Percentiles rank a stretch among this genome's conserved stretches.
phyloP scores from a whole-genome alignment of 2,329 filamentous ascomycete species.

The Colletotrichum sp. region DNA sequence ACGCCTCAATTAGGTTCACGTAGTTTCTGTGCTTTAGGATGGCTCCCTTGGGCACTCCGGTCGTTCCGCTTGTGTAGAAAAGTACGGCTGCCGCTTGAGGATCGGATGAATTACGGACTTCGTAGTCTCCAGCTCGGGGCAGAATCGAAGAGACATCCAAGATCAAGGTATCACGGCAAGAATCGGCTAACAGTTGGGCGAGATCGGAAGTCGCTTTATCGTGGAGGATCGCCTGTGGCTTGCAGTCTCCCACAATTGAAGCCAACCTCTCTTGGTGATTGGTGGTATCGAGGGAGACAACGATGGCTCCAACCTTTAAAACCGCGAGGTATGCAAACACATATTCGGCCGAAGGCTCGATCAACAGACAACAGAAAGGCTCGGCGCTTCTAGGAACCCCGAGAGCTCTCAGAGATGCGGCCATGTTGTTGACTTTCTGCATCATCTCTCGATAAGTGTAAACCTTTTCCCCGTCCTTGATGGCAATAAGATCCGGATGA shows the following conservation, averaged over 20 bases:
- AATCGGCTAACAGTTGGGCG: not conserved
- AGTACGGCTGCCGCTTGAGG: constrained; percentile 27
- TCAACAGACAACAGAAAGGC: not conserved
- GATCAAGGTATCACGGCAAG: accelerated
- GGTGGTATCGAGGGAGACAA: constrained; percentile 37
- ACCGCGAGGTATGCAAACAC: constrained; percentile 45
- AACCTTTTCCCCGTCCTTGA: not conserved
- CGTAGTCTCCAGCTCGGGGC: too few species aligned
- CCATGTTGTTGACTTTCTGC: not conserved
- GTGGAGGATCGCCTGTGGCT: not conserved
- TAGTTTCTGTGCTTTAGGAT: constrained; percentile 34
- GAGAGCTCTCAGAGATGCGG: constrained; percentile 28
- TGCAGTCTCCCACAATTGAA: not conserved
- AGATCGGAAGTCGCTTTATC: not conserved
- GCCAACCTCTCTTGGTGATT: not conserved
- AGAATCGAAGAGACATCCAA: not conserved
- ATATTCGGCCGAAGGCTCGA: constrained; percentile 30
- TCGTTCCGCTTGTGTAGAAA: constrained; percentile 37
- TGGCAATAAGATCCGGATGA: not conserved
- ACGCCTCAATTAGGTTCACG: constrained; percentile 26
- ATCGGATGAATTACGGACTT: not conserved
- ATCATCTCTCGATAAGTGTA: not conserved
- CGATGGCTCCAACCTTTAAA: constrained; percentile 39
- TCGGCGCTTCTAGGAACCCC: constrained; percentile 42
- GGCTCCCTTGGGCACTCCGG: constrained; percentile 47